Evolutionary conservation across 2,329 filamentous ascomycete species (phyloP), one percentile per base, ranked within the genome.

Genomic region (Aspergillus sp.): DNA sequence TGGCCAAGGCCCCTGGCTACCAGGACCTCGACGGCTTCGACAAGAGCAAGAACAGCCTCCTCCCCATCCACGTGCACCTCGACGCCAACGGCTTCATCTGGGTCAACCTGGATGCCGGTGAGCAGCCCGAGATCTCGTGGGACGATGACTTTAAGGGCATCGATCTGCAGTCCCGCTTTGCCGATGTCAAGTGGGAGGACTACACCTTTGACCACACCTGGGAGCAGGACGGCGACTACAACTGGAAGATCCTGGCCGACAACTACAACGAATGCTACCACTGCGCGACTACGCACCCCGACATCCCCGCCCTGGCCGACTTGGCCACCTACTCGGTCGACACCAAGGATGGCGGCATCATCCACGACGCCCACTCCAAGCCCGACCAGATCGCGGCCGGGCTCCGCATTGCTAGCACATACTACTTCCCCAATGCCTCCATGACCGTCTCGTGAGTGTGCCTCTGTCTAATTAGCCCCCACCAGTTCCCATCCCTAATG

Each of bases 211-310:
- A 87, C 65, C 84, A 87, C 68, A 72, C 74, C 32, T 87, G 83
- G 82, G 80, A 85, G 65, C 82, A 85, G 80, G 80, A 84, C 52
- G 81, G 81, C 0, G 78, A 81, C 32, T 85, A 82, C 69, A 87
- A 87, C 75, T 87, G 85, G 85, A 87, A 87, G 75, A 81, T 83
- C 23, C 71, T 86, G 32, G 81, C 82, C 13, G 86, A 88, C 69
- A 87, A 88, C 76, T 88, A 86, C 78, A 88, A 88, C 71, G 85
- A 73, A 52, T 72, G 72, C 54, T 72, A 73, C 45, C 67, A 69
- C 54, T 69, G 66, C 51, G 57, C 56, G 25, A 67, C 65, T 9
- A 65, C 65, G 1, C 67, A 69, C 45, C 62, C 69, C 2, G 67
- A 69, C 45, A 59, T 69, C 13, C 65, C 69, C 2, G 62, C 66